Base-by-base conservation (phyloP, 139 green algal genomes). In the Ulvella scutata region DNA sequence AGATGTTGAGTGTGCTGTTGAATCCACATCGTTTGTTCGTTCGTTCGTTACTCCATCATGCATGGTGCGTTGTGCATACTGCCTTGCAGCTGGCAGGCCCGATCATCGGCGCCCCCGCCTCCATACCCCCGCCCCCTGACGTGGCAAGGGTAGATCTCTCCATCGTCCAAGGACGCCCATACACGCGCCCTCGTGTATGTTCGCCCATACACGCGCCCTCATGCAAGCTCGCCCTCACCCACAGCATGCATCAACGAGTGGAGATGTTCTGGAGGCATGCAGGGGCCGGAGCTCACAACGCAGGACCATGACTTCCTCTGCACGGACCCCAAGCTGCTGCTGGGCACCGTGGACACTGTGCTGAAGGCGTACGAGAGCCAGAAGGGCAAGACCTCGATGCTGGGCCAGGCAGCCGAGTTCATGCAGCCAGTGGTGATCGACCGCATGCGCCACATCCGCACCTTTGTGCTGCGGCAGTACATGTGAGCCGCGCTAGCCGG, bases 391-490 rank as follows among this genome's bases (percentile, higher is more conserved):
- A 74, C 62, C 35, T 79, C 60, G 36, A 85, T 92, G 79, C 33
- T 82, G 23, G 77, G 82, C 20, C 62, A 94, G 44, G 82, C 88
- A 9, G 81, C 85, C 31, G 74, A 43, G 21, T 72, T 92, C 13
- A 92, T 94, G 89, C 79, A 85, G 40, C 89, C 89, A 31, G 79
- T 87, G 73, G 83, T 90, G n/a, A 90, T 93, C 34, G 74, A 85
- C 60, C 72, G 76, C 4, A 78, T 93, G 85, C 72, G 80, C 34
- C 77, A 74, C 35, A 59, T 93, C 38, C 81, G 87, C 74, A 43
- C 74, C 36, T 44, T 77, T 3, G 84, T 92, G 2, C 43, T 62
- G 10, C 81, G 77, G 43, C 43, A 87, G 28, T 91, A 88, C 43
- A 72, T 81, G 61, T 88, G 76, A 86, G 26, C 35, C 40, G 40